A percentile compares a stretch with the other conserved stretches of the same genome.
Conservation (phyloP, 169 alveolate genomes). For the Cryptosporidium viatorum region DNA sequence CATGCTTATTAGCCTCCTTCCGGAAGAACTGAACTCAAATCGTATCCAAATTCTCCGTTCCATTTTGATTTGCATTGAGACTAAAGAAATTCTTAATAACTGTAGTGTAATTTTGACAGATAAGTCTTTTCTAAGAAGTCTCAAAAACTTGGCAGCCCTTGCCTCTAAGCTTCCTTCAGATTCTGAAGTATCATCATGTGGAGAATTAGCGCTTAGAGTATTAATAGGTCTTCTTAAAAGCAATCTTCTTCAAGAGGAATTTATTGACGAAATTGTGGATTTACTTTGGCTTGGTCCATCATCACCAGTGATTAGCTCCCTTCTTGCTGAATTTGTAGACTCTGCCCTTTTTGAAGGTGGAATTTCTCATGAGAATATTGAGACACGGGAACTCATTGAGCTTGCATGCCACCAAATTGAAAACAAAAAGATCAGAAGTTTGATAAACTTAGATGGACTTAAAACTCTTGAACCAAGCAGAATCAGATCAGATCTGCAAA, state of each 20-base stretch:
- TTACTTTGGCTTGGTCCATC: conserved; percentile 44
- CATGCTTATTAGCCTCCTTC: conserved; percentile 17
- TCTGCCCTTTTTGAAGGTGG: conserved; percentile 71
- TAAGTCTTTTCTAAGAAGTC: background rate
- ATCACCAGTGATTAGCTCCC: conserved; percentile 4
- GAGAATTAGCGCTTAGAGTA: conserved; percentile 25
- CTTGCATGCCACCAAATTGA: conserved; percentile 14
- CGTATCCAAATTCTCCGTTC: conserved; percentile 7
- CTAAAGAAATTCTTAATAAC: background rate
- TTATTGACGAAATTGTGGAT: conserved; percentile 65
- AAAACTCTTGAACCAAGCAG: conserved; percentile 34
- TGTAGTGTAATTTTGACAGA: background rate
- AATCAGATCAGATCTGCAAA: conserved; percentile 48
- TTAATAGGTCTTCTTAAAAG: conserved; percentile 1
- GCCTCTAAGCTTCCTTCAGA: conserved; percentile 36
- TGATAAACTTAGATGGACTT: conserved; percentile 8
- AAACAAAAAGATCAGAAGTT: conserved; percentile 14
- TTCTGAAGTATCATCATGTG: background rate
- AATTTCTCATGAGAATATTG: conserved; percentile 60
- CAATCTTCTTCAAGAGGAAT: conserved; percentile 35
- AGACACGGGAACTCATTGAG: conserved; percentile 52
- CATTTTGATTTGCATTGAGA: background rate
- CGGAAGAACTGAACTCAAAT: conserved; percentile 25
- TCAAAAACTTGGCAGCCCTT: conserved; percentile 16
- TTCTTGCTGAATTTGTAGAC: conserved; percentile 48